These are phyloP conservation scores for Lepraria neglecta DNA, from an alignment of 495 filamentous ascomycete genomes.

Conservation along the genomic window DNA sequence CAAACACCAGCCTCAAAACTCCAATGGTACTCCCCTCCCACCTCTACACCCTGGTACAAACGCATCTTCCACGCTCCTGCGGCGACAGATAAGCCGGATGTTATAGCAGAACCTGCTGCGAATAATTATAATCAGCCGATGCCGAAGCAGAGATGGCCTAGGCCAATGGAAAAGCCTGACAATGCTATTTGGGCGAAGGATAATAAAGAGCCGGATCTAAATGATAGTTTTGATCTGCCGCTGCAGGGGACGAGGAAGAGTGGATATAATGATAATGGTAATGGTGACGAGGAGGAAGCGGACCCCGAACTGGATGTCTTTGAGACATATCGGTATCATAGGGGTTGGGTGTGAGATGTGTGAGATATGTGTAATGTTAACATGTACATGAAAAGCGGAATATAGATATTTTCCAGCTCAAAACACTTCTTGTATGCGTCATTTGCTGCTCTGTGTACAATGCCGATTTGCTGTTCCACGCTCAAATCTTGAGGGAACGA, in stretches of 20 bases:
- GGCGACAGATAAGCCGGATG: conserved; percentile 13
- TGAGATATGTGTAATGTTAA: not conserved
- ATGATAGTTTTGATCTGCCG: conserved; percentile 23
- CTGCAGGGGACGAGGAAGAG: conserved; percentile 21
- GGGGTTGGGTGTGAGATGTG: conserved; percentile 16
- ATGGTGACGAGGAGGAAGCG: conserved; percentile 9
- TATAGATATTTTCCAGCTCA: too few relatives aligned
- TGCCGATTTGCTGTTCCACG: too few relatives aligned
- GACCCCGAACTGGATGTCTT: not conserved
- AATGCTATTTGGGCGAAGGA: conserved; percentile 26
- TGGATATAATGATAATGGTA: conserved; percentile 5
- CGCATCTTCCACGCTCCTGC: conserved; percentile 3
- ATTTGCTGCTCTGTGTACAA: too few relatives aligned
- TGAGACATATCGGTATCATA: conserved; percentile 13
- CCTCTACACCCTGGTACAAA: conserved; percentile 13
- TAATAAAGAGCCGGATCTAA: not conserved
- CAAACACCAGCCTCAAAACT: conserved; percentile 9
- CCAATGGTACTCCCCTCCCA: conserved; percentile 14
- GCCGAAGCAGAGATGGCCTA: not conserved
- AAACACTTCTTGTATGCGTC: too few relatives aligned
- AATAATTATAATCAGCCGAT: not conserved
- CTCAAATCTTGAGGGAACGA: too few relatives aligned
- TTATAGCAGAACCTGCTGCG: not conserved
- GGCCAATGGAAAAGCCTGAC: conserved; percentile 13
- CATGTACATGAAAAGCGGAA: too few relatives aligned